phyloP scores from a whole-genome alignment of 352 stramenopile species.

The Pythium coloratum region DNA sequence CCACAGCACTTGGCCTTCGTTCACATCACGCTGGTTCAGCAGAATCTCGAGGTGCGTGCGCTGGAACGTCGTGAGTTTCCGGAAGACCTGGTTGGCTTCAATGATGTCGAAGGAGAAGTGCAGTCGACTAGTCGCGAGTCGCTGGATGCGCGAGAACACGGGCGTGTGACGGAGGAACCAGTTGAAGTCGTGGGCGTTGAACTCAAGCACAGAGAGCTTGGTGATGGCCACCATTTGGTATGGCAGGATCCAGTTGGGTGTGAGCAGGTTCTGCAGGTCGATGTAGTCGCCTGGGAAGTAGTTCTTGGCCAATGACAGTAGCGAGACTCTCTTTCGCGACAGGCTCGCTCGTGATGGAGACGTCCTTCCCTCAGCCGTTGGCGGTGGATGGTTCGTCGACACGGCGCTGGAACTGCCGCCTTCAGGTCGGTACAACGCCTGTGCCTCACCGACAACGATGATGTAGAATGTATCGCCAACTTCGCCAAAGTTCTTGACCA shows the following conservation, averaged over 20 bases:
- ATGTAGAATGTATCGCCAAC: constrained; percentile 76
- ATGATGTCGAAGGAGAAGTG: constrained; percentile 83
- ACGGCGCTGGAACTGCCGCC: constrained; percentile 14
- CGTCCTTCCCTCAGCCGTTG: neutral
- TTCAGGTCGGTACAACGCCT: constrained; percentile 49
- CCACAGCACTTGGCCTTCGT: constrained; percentile 76
- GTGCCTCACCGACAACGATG: constrained; percentile 77
- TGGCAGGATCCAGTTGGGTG: constrained; percentile 57
- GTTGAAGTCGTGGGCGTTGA: constrained; percentile 83
- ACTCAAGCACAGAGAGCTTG: constrained; percentile 76
- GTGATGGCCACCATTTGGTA: constrained; percentile 68
- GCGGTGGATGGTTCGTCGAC: constrained; percentile 11
- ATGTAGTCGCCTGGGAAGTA: constrained; percentile 90
- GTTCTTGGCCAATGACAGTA: constrained; percentile 65
- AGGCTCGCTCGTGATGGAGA: constrained; percentile 27
- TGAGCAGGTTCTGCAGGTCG: constrained; percentile 78
- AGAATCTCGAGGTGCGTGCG: constrained; percentile 88
- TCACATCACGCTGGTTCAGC: constrained; percentile 54
- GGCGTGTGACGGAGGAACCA: constrained; percentile 80
- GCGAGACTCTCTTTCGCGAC: constrained; percentile 53
- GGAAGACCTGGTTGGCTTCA: constrained; percentile 78
- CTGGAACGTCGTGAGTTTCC: constrained; percentile 75
- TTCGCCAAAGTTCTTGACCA: constrained; percentile 54
- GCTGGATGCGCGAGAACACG: constrained; percentile 69
- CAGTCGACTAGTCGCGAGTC: constrained; percentile 69